A percentile compares a stretch with the other conserved stretches of the same genome.
phyloP scores from a whole-genome alignment of 169 alveolate genomes.

The Plasmodium gallinaceum region DNA sequence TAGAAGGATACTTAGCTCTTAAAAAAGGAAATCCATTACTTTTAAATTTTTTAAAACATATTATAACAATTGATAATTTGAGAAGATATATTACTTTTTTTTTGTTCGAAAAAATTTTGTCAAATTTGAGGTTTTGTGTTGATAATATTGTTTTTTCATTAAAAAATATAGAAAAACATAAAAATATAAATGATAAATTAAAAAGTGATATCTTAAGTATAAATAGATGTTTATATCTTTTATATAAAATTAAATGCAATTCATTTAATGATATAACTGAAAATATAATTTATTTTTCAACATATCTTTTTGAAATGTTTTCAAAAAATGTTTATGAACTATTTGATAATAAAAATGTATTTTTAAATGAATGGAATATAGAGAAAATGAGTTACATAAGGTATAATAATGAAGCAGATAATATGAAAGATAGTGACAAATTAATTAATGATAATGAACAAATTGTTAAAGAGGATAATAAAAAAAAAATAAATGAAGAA shows the following conservation, averaged over 20 bases:
- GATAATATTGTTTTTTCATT: conserved; percentile 20
- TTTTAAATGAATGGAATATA: conserved; percentile 47
- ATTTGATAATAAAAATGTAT: conserved; percentile 22
- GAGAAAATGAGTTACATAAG: conserved; percentile 49
- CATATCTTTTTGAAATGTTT: conserved; percentile 73
- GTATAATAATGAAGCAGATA: background rate
- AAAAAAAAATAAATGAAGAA: background rate
- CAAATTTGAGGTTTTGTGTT: conserved; percentile 33
- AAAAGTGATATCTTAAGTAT: conserved; percentile 52
- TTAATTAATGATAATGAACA: background rate
- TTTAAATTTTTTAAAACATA: conserved; percentile 21
- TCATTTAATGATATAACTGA: conserved; percentile 29
- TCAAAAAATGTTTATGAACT: conserved; percentile 51
- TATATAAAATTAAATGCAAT: conserved; percentile 37
- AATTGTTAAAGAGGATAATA: background rate
- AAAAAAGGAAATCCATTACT: conserved; percentile 53
- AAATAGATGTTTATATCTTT: conserved; percentile 53
- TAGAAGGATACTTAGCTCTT: conserved; percentile 39
- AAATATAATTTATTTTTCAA: conserved; percentile 66
- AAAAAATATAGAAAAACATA: conserved; percentile 15
- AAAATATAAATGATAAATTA: conserved; percentile 8
- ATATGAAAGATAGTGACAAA: background rate
- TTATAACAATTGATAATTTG: conserved; percentile 2
- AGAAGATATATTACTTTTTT: conserved; percentile 25
- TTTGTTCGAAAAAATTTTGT: conserved; percentile 40